Evolutionary conservation across 306 rosid genomes (phyloP), one percentile per base, ranked within the genome.

Genomic region (Prunus padus): DNA sequence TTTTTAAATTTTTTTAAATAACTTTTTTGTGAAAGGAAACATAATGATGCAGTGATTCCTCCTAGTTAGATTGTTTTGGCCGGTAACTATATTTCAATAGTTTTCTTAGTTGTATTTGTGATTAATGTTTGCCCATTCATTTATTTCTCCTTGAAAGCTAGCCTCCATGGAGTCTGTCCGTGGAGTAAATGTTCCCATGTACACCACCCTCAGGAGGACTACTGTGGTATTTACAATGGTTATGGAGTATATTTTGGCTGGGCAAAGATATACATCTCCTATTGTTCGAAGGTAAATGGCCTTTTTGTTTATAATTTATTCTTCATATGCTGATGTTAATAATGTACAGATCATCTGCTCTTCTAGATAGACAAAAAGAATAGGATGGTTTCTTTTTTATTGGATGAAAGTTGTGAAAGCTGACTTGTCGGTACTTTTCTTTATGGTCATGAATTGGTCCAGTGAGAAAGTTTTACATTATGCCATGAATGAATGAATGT

Each of bases 101-200:
- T 79, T 71, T 78, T 19, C 50, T 67, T n/a, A 26, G 46, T 76
- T 55, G 25, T 37, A 20, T 1, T 57, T 23, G 64, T 52, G n/a
- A 25, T 69, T 66, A 69, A 84, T 51, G 73, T 73, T 22, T 78
- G 66, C 63, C 77, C 46, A 47, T 76, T 82, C 57, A 55, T 72
- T 76, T 71, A 67, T 87, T 86, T 92, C 70, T 83, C 79, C 86
- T 87, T 85, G 87, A 90, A 87, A 94, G 97, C 81, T 94, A 92
- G 92, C 85, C 79, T 84, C 95, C 75, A 90, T 94, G 98, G 98
- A 90, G 89, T 87, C 98, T 77, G 96, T 92, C 67, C 96, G 97
- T 49, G 97, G 98, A 78, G 97, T 94, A 77, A 94, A 94, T 87
- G 98, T 94, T 82, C 98, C 98, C 40, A 94, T 94, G 98, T 94